Conservation (phyloP, 805 yeast genomes). For the Saturnispora diversa region DNA sequence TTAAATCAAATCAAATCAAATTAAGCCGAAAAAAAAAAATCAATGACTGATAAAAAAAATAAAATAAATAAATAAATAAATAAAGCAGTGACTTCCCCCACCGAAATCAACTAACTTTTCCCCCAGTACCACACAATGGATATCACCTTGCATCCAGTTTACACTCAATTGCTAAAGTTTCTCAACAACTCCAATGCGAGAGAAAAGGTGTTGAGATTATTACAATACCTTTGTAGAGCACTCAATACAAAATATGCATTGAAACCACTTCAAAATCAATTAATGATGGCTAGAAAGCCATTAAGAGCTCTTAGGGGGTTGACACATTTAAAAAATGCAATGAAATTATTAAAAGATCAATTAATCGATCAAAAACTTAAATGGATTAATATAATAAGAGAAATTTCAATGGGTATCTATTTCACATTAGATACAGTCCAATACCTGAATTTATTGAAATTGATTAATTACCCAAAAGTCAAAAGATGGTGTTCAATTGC, state of each 20-base stretch:
- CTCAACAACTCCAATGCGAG: conserved; percentile 62
- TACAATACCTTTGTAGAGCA: conserved; percentile 66
- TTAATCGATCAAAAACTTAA: conserved; percentile 52
- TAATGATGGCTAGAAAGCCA: conserved; percentile 50
- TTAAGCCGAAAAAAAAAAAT: no score
- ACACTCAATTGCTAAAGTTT: conserved; percentile 52
- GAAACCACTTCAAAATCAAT: conserved; percentile 4
- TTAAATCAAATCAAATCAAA: no score
- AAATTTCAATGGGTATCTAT: conserved; percentile 56
- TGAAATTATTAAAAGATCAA: conserved; percentile 61
- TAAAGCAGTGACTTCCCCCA: no score
- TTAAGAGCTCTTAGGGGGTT: conserved; percentile 79
- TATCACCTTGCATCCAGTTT: conserved; percentile 49
- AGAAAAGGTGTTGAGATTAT: conserved; percentile 69
- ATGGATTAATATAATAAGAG: conserved; percentile 44
- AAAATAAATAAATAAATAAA: not conserved
- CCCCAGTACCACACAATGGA: conserved; percentile 4
- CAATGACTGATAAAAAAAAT: not conserved
- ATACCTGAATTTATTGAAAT: conserved; percentile 24
- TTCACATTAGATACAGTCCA: conserved; percentile 55
- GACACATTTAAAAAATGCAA: conserved; percentile 60
- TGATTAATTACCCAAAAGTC: conserved; percentile 30
- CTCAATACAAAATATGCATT: not conserved
- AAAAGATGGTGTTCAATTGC: conserved; percentile 56
- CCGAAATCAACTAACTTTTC: no score